These are phyloP conservation scores for Cenchrus americanus DNA, from an alignment of 176 grass and related monocot species.

Conservation along the genomic window DNA sequence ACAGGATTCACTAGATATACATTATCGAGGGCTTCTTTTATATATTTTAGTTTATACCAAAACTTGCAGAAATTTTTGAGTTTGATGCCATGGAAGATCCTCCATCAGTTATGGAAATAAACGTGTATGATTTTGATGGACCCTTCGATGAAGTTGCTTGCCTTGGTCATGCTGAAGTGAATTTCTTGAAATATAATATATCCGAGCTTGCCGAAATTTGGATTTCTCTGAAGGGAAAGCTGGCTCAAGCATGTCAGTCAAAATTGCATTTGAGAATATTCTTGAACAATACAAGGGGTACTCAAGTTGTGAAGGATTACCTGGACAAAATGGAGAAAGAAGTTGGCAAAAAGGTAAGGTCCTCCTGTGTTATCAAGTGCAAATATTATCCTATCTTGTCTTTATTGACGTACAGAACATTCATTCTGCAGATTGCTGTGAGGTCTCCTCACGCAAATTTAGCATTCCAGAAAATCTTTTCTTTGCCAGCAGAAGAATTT, in stretches of 20 bases:
- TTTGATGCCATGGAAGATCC: constrained; percentile 97
- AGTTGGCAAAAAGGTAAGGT: constrained; percentile 85
- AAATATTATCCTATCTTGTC: constrained; percentile 18
- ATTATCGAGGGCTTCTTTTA: constrained; percentile 2
- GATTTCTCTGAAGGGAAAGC: constrained; percentile 83
- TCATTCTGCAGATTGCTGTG: constrained; percentile 73
- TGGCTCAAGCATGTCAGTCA: constrained; percentile 91
- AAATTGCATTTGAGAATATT: constrained; percentile 86
- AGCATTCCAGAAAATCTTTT: constrained; percentile 88
- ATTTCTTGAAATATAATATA: constrained; percentile 90
- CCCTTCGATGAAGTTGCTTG: constrained; percentile 82
- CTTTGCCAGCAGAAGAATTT: constrained; percentile 92
- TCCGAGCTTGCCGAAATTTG: constrained; percentile 74
- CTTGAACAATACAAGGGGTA: constrained; percentile 79
- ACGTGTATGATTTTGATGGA: constrained; percentile 94
- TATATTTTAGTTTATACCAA: constrained; percentile 17
- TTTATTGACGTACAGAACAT: constrained; percentile 28
- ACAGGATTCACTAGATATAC: not conserved
- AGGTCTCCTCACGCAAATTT: constrained; percentile 91
- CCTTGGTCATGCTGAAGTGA: constrained; percentile 88
- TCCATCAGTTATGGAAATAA: constrained; percentile 83
- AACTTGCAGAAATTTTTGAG: constrained; percentile 91
- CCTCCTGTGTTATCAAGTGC: not conserved
- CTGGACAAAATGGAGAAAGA: constrained; percentile 90
- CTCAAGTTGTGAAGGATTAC: constrained; percentile 70